Evolutionary conservation across 257 asterid species (phyloP).

Genomic region (Plantago ovata): DNA sequence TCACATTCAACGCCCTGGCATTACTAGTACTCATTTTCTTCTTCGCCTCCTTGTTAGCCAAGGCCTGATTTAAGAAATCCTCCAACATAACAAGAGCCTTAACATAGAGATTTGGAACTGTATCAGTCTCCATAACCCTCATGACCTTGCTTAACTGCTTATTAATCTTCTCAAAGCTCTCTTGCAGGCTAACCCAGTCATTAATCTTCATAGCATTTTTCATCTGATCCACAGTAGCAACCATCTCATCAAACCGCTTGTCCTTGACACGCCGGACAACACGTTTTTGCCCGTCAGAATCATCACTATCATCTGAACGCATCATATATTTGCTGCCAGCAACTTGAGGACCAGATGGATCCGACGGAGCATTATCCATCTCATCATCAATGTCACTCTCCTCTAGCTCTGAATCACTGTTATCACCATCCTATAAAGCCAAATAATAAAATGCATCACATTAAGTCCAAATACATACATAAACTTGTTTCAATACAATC

Average conservation of each 20-base stretch:
- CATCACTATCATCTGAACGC: slow-evolving; percentile 64
- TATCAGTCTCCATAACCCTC: slow-evolving; percentile 67
- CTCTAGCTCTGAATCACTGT: slow-evolving; percentile 10
- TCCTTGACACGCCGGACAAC: slow-evolving; percentile 75
- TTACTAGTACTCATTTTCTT: slow-evolving; percentile 97
- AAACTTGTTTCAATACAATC: neutral
- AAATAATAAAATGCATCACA: neutral
- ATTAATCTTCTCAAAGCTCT: slow-evolving; percentile 92
- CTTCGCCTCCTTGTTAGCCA: slow-evolving; percentile 91
- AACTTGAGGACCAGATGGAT: slow-evolving; percentile 22
- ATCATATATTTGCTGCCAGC: slow-evolving; percentile 41
- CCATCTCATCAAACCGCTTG: slow-evolving; percentile 83
- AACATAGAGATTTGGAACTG: slow-evolving; percentile 71
- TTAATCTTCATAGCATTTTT: slow-evolving; percentile 92
- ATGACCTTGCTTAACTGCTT: slow-evolving; percentile 91
- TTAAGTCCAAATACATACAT: neutral
- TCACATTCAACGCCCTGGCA: slow-evolving; percentile 87
- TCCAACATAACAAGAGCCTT: slow-evolving; percentile 90
- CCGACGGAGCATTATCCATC: slow-evolving; percentile 13
- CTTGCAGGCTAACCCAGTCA: slow-evolving; percentile 92
- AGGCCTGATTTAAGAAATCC: slow-evolving; percentile 72
- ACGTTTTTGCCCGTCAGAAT: slow-evolving; percentile 59
- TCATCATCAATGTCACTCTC: neutral
- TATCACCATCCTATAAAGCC: slow-evolving; percentile 10
- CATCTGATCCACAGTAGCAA: slow-evolving; percentile 84